Percentiles rank a stretch among this genome's conserved stretches.
Evolutionary conservation across 1,139 yeast genomes (phyloP).

Genomic region (Candida albicans): DNA sequence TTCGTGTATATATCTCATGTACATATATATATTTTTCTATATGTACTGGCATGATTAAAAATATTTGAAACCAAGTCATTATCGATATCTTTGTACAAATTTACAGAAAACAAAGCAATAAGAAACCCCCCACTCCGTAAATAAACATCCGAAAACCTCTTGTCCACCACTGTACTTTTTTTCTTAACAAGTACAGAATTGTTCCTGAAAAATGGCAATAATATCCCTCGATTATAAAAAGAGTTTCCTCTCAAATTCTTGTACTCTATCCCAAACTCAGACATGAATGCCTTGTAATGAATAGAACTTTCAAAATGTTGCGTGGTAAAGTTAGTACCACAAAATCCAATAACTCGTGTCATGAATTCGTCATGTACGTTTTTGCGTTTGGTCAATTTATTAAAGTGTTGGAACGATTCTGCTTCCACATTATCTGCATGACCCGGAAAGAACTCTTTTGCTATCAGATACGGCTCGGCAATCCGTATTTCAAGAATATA

Average conservation of each 20-base stretch:
- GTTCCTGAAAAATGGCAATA: conserved; percentile 52
- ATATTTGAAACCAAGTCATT: conserved; percentile 50
- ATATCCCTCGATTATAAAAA: conserved; percentile 45
- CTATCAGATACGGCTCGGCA: conserved; percentile 45
- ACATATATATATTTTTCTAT: conserved; percentile 41
- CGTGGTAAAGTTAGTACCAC: conserved; percentile 32
- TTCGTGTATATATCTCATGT: conserved; percentile 5
- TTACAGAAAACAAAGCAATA: conserved; percentile 49
- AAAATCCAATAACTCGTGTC: conserved; percentile 51
- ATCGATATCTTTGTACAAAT: conserved; percentile 27
- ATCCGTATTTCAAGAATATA: conserved; percentile 59
- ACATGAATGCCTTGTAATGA: conserved; percentile 50
- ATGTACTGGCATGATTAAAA: conserved; percentile 36
- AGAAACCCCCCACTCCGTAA: conserved; percentile 59
- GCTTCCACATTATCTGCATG: conserved; percentile 40
- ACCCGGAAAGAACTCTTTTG: conserved; percentile 41
- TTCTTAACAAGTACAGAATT: conserved; percentile 43
- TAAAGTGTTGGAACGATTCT: conserved; percentile 41
- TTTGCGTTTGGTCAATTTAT: conserved; percentile 30
- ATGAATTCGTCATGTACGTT: conserved; percentile 28
- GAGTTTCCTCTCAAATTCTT: conserved; percentile 24
- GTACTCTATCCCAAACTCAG: conserved; percentile 57
- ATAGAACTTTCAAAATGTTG: conserved; percentile 44
- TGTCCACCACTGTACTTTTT: conserved; percentile 17
- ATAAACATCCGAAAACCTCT: conserved; percentile 36